These are phyloP conservation scores for Aspergillus ostianus DNA, from an alignment of 495 filamentous ascomycete genomes.

Conservation along the genomic window DNA sequence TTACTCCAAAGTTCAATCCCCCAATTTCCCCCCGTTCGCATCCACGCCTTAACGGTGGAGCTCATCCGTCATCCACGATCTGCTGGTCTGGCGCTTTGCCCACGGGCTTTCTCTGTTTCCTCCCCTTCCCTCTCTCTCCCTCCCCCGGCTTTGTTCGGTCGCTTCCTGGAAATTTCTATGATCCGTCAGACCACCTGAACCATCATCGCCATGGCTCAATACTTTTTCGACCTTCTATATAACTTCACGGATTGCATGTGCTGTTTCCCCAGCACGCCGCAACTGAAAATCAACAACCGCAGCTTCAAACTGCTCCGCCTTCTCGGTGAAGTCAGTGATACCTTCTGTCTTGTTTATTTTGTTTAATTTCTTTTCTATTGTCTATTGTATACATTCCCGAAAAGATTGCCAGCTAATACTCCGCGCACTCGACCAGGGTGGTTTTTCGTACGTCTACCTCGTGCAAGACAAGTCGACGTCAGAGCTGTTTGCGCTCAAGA, in stretches of 20 bases:
- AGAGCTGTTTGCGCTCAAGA: slow-evolving; percentile 90
- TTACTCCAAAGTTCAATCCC: neutral
- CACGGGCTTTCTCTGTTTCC: too few species aligned
- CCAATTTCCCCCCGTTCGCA: neutral
- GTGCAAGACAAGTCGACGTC: slow-evolving; percentile 83
- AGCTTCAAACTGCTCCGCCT: slow-evolving; percentile 94
- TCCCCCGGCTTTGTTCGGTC: neutral
- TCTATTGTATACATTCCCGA: neutral
- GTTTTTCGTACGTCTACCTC: slow-evolving; percentile 98
- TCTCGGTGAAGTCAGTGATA: slow-evolving; percentile 70
- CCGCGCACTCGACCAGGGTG: slow-evolving; percentile 56
- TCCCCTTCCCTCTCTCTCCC: neutral
- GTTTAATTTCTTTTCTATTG: neutral
- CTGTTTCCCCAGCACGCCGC: slow-evolving; percentile 91
- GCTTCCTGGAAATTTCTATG: neutral
- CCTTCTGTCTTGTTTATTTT: too few species aligned
- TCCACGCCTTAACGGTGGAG: neutral
- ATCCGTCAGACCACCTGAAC: neutral
- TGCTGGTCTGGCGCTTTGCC: neutral
- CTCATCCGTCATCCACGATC: slow-evolving; percentile 3
- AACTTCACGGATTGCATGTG: slow-evolving; percentile 90
- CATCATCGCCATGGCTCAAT: slow-evolving; percentile 65
- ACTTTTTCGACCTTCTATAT: slow-evolving; percentile 84
- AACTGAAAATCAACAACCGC: slow-evolving; percentile 90
- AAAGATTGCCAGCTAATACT: slow-evolving; percentile 7